Percentiles rank a stretch among this genome's conserved stretches.
Evolutionary conservation across 768 basidiomycete genomes (phyloP).

Genomic region (Leccinellum luteum): DNA sequence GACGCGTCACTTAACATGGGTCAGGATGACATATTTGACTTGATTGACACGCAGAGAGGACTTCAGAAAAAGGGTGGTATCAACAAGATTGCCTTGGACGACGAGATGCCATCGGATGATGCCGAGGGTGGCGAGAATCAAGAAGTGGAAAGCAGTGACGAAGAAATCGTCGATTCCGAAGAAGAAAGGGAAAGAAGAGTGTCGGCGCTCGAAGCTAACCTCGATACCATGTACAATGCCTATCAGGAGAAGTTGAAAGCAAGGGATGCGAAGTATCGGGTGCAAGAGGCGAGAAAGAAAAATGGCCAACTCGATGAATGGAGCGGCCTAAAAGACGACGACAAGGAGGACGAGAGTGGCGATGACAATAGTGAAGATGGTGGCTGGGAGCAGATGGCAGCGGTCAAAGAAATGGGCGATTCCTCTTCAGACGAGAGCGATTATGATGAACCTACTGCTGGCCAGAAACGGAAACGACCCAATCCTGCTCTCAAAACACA

Average conservation of each 20-base stretch:
- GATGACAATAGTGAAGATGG: constrained; percentile 46
- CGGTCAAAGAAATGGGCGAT: constrained; percentile 47
- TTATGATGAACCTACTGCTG: constrained; percentile 30
- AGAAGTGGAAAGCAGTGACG: constrained; percentile 29
- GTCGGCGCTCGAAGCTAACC: constrained; percentile 69
- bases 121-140: constrained; percentile 34
- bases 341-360: constrained; percentile 36
- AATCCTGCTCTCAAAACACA: constrained; percentile 39
- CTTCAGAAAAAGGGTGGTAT: constrained; percentile 41
- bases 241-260: constrained; percentile 81
- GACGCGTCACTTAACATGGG: constrained; percentile 72
- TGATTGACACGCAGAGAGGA: constrained; percentile 57
- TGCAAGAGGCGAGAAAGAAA: constrained; percentile 70
- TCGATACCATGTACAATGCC: constrained; percentile 85
- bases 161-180: constrained; percentile 54
- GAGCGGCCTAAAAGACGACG: constrained; percentile 63
- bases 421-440: constrained; percentile 55
- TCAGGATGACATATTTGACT: constrained; percentile 87
- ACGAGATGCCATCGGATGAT: constrained; percentile 43
- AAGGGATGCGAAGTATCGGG: constrained; percentile 84
- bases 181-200: constrained; percentile 69
- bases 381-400: constrained; percentile 69
- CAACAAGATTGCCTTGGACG: constrained; percentile 38
- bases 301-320: constrained; percentile 79
- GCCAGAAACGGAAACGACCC: constrained; percentile 43